Evolutionary conservation across 805 yeast species (phyloP).

Genomic region (Yueomyces sp.): DNA sequence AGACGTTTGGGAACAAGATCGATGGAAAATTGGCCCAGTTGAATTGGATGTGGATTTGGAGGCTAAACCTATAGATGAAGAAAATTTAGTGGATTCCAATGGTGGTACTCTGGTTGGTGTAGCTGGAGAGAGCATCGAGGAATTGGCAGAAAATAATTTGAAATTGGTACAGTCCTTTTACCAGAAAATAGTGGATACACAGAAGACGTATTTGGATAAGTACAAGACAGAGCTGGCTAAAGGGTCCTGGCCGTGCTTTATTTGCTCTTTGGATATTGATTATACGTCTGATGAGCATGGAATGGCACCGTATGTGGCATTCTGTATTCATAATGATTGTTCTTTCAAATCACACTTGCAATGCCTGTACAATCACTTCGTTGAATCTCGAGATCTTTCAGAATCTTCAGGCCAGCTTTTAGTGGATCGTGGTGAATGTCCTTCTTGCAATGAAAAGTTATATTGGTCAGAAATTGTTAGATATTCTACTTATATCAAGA

Average conservation of each 20-base stretch:
- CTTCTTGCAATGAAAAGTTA: not conserved
- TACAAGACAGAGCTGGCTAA: constrained; percentile 11
- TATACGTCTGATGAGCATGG: constrained; percentile 21
- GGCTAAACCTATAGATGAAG: not conserved
- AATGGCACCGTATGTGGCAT: constrained; percentile 23
- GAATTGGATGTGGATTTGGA: too few relatives aligned
- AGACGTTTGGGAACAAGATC: constrained; percentile 14
- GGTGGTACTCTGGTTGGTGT: too few relatives aligned
- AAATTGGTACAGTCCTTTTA: constrained; percentile 18
- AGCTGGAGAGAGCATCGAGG: not conserved
- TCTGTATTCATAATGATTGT: constrained; percentile 17
- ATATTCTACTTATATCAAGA: not conserved
- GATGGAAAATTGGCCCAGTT: constrained; percentile 5
- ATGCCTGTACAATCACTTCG: not conserved
- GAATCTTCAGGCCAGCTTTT: too few relatives aligned
- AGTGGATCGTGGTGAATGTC: not conserved
- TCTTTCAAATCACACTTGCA: not conserved
- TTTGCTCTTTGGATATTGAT: constrained; percentile 22
- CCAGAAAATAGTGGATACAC: constrained; percentile 4
- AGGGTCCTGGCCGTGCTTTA: constrained; percentile 19
- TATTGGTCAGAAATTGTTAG: not conserved
- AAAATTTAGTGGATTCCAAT: too few relatives aligned
- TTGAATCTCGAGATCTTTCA: not conserved
- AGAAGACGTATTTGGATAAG: constrained; percentile 4
- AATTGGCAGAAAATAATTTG: constrained; percentile 12